Base-by-base conservation (phyloP, 2,329 filamentous ascomycete genomes). In the Exophiala calicioides region DNA sequence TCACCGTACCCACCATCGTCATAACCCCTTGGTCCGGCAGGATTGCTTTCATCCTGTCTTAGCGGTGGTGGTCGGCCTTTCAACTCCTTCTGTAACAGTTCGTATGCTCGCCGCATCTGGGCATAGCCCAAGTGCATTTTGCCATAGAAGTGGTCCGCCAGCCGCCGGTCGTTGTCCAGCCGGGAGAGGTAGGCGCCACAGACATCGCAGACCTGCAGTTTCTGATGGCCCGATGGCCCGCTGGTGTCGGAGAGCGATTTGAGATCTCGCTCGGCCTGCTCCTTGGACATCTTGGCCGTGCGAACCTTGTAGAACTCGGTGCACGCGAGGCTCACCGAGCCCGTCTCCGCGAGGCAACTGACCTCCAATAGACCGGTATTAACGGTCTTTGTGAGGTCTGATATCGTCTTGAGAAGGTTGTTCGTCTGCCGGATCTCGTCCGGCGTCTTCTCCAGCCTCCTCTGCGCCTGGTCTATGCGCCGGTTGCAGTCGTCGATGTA, bases 121-220 rank as follows among this genome's bases (percentile, higher is more conserved):
- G 93, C 93, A 66, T 97, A 98, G 0, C 93, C 93, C 47, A 98
- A 73, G 65, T 98, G 93, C 93, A 98, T 98, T 76, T 98, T 98
- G 16, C 93, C 93, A 68, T 96, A 97, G 66, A 98, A 98, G 68
- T 98, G 93, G 65, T 98, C 93, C 15, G 93, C 93, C 63, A 98
- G 68, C 21, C 93, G 80, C 26, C 93, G 81, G 67, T 98, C 93
- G 64, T 98, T 98, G 65, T 98, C 93, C 23, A 98, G 78, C 16
- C 93, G 76, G 53, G 84, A 90, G 27, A 98, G 78, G 66, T 97
- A 98, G 4, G 93, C 93, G 53, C 93, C 93, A 68, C 93, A 98
- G 1, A 97, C 93, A 69, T 98, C 93, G 76, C 93, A 98, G 35
- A 98, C 93, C 67, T 98, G 93, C 30, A 98, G 76, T 68, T 98